Base-by-base conservation (phyloP, 2,329 filamentous ascomycete genomes). In the Seiridium cupressi region DNA sequence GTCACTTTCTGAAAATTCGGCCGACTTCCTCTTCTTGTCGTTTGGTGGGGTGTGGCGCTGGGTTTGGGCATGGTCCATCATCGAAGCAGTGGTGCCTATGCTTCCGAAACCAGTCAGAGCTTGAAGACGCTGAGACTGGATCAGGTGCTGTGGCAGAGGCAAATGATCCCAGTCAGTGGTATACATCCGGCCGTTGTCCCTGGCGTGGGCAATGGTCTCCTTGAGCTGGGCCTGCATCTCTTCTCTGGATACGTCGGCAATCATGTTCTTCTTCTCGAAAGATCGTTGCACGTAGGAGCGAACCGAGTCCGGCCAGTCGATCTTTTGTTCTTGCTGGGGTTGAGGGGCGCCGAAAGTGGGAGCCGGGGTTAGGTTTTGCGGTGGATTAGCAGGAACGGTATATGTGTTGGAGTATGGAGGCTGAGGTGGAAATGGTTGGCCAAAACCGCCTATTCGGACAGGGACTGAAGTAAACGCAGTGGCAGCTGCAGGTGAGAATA, bases 221-320 rank as follows among this genome's bases (percentile, higher is more conserved):
- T 94, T 97, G 64, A 99, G 80, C 71, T 93, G 96, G 62, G 81
- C 80, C 74, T 97, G 90, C 82, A 97, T 89, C 60, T 96, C 92
- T 57, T 82, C 69, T 57, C 84, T 84, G 55, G 79, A 74, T 51
- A 93, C 84, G 44, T 84, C 82, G 4, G 83, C 69, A 63, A 90
- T 83, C 65, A 88, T 79, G 71, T 93, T 91, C 61, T 87, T 84
- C 34, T 87, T 84, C 55, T 91, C 87, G 73, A 98, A 98, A 34
- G 93, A 93, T 70, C 93, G 88, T 70, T 93, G 89, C 38, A 98
- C 94, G 77, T 97, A 98, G 65, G 84, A 81, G 68, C 93, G 90
- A 62, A 98, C 92, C n/a, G 89, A 85, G 48, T 85, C 80, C 38
- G 93, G 89, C 89, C 92, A 98, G 67, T 90, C 86, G 68, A 89